These are phyloP conservation scores for Cyberlindnera nakhonratchasimensis DNA, from an alignment of 805 yeast species.

Conservation along the genomic window DNA sequence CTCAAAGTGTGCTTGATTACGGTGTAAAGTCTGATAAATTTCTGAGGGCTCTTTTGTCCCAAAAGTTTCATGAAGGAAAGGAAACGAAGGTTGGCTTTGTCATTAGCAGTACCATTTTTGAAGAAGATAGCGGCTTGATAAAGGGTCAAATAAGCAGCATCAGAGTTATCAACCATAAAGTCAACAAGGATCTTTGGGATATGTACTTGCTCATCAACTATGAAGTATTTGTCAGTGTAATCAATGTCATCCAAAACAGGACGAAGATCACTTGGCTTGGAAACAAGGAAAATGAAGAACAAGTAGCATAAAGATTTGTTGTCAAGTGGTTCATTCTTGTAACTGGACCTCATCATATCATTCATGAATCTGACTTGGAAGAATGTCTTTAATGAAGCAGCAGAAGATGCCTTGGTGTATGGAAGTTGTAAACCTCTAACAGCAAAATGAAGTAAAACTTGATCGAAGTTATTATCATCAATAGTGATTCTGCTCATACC, in stretches of 20 bases:
- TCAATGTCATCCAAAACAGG: slow-evolving; percentile 34
- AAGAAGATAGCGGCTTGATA: slow-evolving; percentile 35
- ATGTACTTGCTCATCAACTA: slow-evolving; percentile 31
- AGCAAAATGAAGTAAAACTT: slow-evolving; percentile 43
- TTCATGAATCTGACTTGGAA: slow-evolving; percentile 42
- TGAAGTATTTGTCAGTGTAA: slow-evolving; percentile 31
- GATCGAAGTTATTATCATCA: slow-evolving; percentile 46
- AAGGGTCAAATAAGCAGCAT: slow-evolving; percentile 31
- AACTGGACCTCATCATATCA: slow-evolving; percentile 20
- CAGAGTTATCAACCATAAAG: slow-evolving; percentile 31
- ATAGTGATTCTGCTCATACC: slow-evolving; percentile 36
- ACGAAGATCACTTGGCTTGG: slow-evolving; percentile 36
- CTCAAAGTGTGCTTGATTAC: slow-evolving; percentile 32
- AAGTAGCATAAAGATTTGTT: slow-evolving; percentile 24
- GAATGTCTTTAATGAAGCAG: slow-evolving; percentile 41
- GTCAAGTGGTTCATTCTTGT: slow-evolving; percentile 6
- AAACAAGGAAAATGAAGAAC: slow-evolving; percentile 35
- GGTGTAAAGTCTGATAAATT: slow-evolving; percentile 32
- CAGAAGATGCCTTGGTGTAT: slow-evolving; percentile 48
- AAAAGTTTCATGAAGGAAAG: slow-evolving; percentile 31
- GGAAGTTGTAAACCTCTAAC: slow-evolving; percentile 60
- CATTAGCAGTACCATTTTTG: slow-evolving; percentile 33
- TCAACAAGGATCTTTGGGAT: slow-evolving; percentile 37
- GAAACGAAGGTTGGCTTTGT: slow-evolving; percentile 33
- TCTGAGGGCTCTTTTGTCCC: slow-evolving; percentile 30